Conservation (phyloP, 2,329 filamentous ascomycete species). For the Hirsutella minnesotensis region DNA sequence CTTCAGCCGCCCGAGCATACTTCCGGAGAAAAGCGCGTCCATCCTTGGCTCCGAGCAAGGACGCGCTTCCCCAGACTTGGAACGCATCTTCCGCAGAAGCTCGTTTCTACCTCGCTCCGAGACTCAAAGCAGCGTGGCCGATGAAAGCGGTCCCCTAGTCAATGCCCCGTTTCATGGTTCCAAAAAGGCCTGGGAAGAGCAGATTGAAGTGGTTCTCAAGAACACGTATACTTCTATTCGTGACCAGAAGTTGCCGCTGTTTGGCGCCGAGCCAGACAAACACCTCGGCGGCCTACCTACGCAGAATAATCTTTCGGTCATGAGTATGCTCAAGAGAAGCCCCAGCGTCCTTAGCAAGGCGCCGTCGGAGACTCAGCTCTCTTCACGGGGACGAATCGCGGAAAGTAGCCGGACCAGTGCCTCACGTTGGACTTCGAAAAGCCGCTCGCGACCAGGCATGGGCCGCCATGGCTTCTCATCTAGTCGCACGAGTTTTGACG, state of each 20-base stretch:
- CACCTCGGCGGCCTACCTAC: slow-evolving; percentile 24
- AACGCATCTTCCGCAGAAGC: slow-evolving; percentile 27
- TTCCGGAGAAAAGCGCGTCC: slow-evolving; percentile 30
- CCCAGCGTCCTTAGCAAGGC: slow-evolving; percentile 90
- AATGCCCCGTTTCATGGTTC: slow-evolving; percentile 64
- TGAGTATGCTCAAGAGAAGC: slow-evolving; percentile 67
- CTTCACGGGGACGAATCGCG: slow-evolving; percentile 56
- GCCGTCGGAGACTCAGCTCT: slow-evolving; percentile 68
- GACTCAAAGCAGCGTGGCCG: slow-evolving; percentile 25
- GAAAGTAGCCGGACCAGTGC: slow-evolving; percentile 43
- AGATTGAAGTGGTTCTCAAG: slow-evolving; percentile 84
- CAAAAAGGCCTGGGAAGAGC: slow-evolving; percentile 72
- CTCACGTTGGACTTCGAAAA: slow-evolving; percentile 74
- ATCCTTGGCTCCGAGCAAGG: slow-evolving; percentile 19
- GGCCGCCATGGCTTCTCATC: slow-evolving; percentile 74
- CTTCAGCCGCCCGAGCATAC: slow-evolving; percentile 47
- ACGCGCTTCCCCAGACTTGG: slow-evolving; percentile 22
- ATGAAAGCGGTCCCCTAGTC: slow-evolving; percentile 65
- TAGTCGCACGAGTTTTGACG: slow-evolving; percentile 88
- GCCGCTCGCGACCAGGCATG: slow-evolving; percentile 64
- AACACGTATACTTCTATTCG: slow-evolving; percentile 86
- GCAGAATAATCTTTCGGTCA: slow-evolving; percentile 59
- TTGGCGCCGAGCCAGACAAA: slow-evolving; percentile 50
- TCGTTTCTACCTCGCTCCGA: slow-evolving; percentile 39
- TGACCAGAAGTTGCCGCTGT: slow-evolving; percentile 73